Evolutionary conservation across 1,139 yeast genomes (phyloP).

Genomic region (Debaryomyces udenii): DNA sequence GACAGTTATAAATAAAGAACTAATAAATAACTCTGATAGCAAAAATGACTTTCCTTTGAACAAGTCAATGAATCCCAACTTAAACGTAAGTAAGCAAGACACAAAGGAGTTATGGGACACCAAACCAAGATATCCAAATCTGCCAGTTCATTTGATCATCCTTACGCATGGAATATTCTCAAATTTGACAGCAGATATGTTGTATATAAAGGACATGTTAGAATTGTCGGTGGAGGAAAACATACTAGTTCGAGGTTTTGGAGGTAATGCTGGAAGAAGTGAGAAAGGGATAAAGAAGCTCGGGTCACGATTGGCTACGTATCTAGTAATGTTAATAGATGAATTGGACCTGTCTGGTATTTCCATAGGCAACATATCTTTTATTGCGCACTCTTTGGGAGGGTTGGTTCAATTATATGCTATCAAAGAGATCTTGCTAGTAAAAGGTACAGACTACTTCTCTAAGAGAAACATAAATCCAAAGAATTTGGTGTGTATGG

Average conservation of each 20-base stretch:
- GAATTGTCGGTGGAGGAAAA: conserved; percentile 64
- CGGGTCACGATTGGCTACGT: conserved; percentile 78
- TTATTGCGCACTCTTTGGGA: conserved; percentile 90
- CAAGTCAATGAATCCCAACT: conserved; percentile 22
- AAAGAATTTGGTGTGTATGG: conserved; percentile 75
- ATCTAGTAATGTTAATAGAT: conserved; percentile 57
- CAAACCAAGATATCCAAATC: conserved; percentile 38
- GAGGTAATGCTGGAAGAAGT: conserved; percentile 84
- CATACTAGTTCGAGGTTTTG: conserved; percentile 76
- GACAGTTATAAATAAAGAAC: conserved; percentile 16
- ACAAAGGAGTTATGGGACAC: conserved; percentile 75
- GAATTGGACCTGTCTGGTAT: conserved; percentile 29
- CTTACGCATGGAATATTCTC: conserved; percentile 92
- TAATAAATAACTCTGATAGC: not conserved
- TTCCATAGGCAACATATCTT: conserved; percentile 66
- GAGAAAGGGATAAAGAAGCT: conserved; percentile 85
- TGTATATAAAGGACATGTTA: conserved; percentile 77
- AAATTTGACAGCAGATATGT: conserved; percentile 86
- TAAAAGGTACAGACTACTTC: conserved; percentile 60
- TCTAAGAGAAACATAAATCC: conserved; percentile 54
- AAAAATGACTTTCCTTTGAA: conserved; percentile 16
- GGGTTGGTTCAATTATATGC: conserved; percentile 91
- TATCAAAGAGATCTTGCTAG: conserved; percentile 67
- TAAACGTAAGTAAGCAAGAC: conserved; percentile 50
- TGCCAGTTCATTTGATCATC: conserved; percentile 71